phyloP scores from a whole-genome alignment of 495 filamentous ascomycete species.

The Chaetomium cochliodes region DNA sequence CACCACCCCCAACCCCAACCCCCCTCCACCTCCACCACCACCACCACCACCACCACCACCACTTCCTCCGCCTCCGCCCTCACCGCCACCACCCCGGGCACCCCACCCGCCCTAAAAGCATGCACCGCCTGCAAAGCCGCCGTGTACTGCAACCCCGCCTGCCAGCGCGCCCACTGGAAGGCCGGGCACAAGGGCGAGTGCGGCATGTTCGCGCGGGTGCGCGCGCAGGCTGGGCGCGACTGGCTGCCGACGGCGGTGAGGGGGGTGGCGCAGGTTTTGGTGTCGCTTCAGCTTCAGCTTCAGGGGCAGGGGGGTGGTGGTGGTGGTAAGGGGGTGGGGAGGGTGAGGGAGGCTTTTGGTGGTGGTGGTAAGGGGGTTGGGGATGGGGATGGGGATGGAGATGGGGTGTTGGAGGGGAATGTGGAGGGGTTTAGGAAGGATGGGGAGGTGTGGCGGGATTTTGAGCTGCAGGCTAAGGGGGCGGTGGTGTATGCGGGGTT shows the following conservation, averaged over 20 bases:
- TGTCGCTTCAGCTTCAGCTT: conserved; percentile 7
- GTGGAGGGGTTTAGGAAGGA: conserved; percentile 31
- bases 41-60: not conserved
- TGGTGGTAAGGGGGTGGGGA: not conserved
- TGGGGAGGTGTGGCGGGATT: conserved; percentile 36
- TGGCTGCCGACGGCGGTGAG: conserved; percentile 50
- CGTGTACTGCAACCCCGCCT: conserved; percentile 53
- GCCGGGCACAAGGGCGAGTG: conserved; percentile 53
- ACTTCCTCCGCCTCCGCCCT: too few species aligned
- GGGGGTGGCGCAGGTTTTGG: conserved; percentile 46
- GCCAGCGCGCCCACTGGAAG: conserved; percentile 59
- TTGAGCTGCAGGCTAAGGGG: conserved; percentile 48
- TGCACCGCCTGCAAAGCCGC: conserved; percentile 53
- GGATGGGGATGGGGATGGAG: conserved; percentile 17
- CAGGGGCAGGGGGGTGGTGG: conserved; percentile 10
- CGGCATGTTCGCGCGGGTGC: conserved; percentile 40
- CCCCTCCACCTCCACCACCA: not conserved
- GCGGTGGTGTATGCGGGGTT: conserved; percentile 42
- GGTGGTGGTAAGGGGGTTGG: conserved; percentile 11
- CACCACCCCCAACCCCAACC: not conserved
- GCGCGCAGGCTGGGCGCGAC: conserved; percentile 25
- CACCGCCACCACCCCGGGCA: not conserved
- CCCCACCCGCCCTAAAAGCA: conserved; percentile 33
- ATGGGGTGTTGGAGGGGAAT: conserved; percentile 40
- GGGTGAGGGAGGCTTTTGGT: conserved; percentile 29